A percentile compares a stretch with the other conserved stretches of the same genome.
phyloP scores from a whole-genome alignment of 495 filamentous ascomycete species.

The Thozetella sp. region DNA sequence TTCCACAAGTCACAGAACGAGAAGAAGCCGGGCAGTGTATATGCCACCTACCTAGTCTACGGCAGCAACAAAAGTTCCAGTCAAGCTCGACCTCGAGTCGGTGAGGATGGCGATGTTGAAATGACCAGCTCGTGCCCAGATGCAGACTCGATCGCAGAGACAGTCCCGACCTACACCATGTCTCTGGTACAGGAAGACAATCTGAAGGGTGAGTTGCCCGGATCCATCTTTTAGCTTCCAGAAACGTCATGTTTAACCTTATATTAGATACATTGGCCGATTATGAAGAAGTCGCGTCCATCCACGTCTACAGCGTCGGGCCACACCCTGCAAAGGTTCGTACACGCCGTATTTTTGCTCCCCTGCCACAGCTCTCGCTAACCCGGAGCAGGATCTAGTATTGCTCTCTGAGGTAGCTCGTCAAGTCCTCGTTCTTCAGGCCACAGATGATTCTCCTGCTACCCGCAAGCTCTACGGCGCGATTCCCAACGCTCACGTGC shows the following conservation, averaged over 20 bases:
- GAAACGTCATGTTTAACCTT: constrained; percentile 11
- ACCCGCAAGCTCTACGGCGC: constrained; percentile 19
- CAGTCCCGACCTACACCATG: constrained; percentile 55
- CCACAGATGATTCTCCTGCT: constrained; percentile 11
- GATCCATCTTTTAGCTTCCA: constrained; percentile 8
- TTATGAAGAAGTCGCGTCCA: constrained; percentile 70
- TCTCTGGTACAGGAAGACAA: constrained; percentile 80
- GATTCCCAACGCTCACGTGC: constrained; percentile 36
- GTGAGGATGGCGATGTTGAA: constrained; percentile 67
- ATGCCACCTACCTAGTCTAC: constrained; percentile 86
- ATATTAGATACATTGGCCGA: constrained; percentile 62
- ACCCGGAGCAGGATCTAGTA: constrained; percentile 62
- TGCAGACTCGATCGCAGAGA: constrained; percentile 45
- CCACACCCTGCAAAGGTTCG: constrained; percentile 65
- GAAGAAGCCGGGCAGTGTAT: constrained; percentile 70
- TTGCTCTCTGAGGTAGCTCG: constrained; percentile 71
- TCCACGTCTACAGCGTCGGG: constrained; percentile 88
- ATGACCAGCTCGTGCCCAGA: constrained; percentile 74
- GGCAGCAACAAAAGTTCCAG: constrained; percentile 47
- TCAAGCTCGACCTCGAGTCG: constrained; percentile 28
- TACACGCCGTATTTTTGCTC: neutral
- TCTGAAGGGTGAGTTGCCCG: constrained; percentile 62
- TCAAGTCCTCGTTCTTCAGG: constrained; percentile 49
- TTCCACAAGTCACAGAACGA: constrained; percentile 80
- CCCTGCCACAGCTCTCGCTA: neutral